phyloP scores from a whole-genome alignment of 352 stramenopile species.

The Halophytophthora polymorphica region DNA sequence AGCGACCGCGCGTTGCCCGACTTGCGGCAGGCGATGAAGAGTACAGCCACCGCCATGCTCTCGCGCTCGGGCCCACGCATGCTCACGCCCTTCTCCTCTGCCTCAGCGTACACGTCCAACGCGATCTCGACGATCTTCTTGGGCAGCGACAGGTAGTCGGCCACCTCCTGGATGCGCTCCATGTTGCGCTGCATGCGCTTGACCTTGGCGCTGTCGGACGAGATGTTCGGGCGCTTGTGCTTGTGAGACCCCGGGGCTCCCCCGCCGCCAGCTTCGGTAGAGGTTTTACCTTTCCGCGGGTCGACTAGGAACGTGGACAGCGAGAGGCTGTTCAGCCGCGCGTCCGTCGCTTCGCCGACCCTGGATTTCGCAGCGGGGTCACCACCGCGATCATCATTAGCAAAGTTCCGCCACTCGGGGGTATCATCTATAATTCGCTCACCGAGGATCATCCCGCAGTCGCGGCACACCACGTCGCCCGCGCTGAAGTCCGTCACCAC shows the following conservation, averaged over 20 bases:
- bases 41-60: conserved; percentile 55
- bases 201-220: conserved; percentile 51
- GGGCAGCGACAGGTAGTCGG: conserved; percentile 56
- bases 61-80: conserved; percentile 67
- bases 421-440: conserved; percentile 88
- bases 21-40: conserved; percentile 78
- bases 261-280: conserved; percentile 6
- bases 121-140: conserved; percentile 73
- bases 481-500: conserved; percentile 79
- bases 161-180: conserved; percentile 62
- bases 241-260: conserved; percentile 22
- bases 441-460: conserved; percentile 83
- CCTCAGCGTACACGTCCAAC: conserved; percentile 68
- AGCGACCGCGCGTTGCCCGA: conserved; percentile 59
- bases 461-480: conserved; percentile 78
- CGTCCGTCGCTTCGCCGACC: conserved; percentile 66
- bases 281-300: conserved; percentile 30
- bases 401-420: conserved; percentile 84
- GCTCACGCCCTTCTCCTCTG: conserved; percentile 58
- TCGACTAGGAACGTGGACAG: conserved; percentile 75
- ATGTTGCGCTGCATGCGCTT: conserved; percentile 72
- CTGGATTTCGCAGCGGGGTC: conserved; percentile 77
- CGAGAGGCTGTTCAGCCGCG: conserved; percentile 53
- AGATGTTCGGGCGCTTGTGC: conserved; percentile 63
- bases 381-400: conserved; percentile 83